Evolutionary conservation across 768 basidiomycete species (phyloP).

Genomic region (Rhodotorula diobovata): DNA sequence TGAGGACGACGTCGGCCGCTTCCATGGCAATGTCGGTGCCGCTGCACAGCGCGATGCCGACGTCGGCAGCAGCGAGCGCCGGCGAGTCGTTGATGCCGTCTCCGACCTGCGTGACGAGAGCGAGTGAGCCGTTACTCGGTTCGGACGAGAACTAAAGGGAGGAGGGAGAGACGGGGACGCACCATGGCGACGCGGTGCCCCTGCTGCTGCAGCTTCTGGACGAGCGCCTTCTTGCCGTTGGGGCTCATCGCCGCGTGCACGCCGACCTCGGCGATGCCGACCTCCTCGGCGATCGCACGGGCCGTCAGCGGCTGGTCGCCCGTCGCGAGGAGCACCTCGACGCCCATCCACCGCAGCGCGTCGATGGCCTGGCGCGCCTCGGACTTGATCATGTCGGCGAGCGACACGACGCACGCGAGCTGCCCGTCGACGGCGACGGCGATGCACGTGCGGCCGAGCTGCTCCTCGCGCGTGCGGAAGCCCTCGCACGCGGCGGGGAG

Average conservation of each 20-base stretch:
- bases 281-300: constrained; percentile 77
- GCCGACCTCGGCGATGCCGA: constrained; percentile 74
- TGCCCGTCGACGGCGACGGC: constrained; percentile 67
- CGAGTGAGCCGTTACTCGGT: neutral
- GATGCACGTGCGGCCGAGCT: constrained; percentile 74
- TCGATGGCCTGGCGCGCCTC: constrained; percentile 76
- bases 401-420: constrained; percentile 73
- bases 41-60: constrained; percentile 92
- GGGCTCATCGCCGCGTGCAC: constrained; percentile 94
- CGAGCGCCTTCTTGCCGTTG: constrained; percentile 83
- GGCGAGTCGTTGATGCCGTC: constrained; percentile 99
- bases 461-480: constrained; percentile 69
- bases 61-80: constrained; percentile 88
- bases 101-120: constrained; percentile 62
- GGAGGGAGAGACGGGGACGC: constrained; percentile 41
- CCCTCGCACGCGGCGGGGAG: constrained; percentile 60
- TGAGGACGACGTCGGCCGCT: constrained; percentile 95
- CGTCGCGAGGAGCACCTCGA: constrained; percentile 88
- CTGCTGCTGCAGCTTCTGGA: constrained; percentile 70
- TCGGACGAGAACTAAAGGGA: neutral
- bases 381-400: constrained; percentile 80
- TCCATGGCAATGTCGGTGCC: constrained; percentile 97
- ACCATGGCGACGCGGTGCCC: constrained; percentile 80
- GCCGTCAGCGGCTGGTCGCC: constrained; percentile 86
- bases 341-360: constrained; percentile 80